Percentiles rank a stretch among this genome's conserved stretches.
These are phyloP conservation scores for Colletotrichum somersetense DNA, from an alignment of 2,329 filamentous ascomycete species.

Conservation along the genomic window DNA sequence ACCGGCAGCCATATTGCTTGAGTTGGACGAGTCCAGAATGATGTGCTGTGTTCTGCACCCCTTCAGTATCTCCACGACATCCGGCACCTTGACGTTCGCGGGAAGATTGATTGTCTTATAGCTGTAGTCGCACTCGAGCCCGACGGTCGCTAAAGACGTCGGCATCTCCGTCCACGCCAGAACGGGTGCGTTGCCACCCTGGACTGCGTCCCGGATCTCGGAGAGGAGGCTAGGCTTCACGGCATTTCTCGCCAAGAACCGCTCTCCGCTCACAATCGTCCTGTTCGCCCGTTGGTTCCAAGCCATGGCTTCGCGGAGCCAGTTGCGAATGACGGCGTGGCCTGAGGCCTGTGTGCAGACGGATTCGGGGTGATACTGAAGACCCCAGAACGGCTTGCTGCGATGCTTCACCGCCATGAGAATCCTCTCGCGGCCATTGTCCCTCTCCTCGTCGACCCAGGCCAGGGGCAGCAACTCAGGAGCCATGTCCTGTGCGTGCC, in stretches of 20 bases:
- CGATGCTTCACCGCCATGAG: constrained; percentile 83
- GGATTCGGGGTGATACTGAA: constrained; percentile 94
- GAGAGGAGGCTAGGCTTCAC: constrained; percentile 53
- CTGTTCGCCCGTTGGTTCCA: constrained; percentile 65
- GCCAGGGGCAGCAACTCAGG: constrained; percentile 69
- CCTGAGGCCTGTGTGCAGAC: constrained; percentile 81
- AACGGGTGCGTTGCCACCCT: constrained; percentile 3
- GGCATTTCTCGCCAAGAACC: constrained; percentile 49
- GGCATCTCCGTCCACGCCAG: constrained; percentile 32
- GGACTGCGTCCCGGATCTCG: constrained; percentile 22
- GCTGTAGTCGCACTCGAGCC: constrained; percentile 52
- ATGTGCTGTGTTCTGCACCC: constrained; percentile 60
- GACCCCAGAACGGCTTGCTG: constrained; percentile 81
- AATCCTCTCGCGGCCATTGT: constrained; percentile 61
- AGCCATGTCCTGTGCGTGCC: constrained; percentile 52
- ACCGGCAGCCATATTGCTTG: constrained; percentile 56
- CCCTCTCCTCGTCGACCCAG: constrained; percentile 67
- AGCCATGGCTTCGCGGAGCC: constrained; percentile 75
- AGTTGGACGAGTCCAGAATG: constrained; percentile 72
- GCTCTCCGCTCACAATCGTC: constrained; percentile 40
- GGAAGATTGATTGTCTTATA: constrained; percentile 60
- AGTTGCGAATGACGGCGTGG: constrained; percentile 75
- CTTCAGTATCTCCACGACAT: constrained; percentile 66
- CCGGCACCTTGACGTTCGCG: constrained; percentile 61
- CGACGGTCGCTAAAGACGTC: constrained; percentile 47